phyloP scores from a whole-genome alignment of 208 protist species.

The Balamuthia mandrillaris region DNA sequence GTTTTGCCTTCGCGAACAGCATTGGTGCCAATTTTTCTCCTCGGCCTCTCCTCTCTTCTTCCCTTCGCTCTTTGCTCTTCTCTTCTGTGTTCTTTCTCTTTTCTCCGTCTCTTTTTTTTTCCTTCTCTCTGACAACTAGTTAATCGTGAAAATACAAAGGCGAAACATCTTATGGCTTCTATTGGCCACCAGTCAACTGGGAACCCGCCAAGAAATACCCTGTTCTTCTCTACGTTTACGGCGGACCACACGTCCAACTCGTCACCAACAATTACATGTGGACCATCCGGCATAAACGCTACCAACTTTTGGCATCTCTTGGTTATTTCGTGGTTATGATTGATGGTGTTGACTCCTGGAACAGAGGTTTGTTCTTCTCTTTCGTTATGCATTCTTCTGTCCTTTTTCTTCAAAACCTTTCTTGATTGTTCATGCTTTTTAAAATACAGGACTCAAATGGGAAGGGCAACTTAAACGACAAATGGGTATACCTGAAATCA shows the following conservation, averaged over 20 bases:
- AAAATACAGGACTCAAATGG: conserved; percentile 39
- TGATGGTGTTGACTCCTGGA: conserved; percentile 43
- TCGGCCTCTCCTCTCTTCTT: too few species aligned
- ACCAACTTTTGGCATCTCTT: neutral
- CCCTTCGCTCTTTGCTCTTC: neutral
- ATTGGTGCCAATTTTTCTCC: too few species aligned
- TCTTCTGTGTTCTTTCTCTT: neutral
- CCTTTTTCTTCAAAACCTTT: neutral
- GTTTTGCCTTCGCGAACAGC: neutral
- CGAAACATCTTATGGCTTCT: neutral
- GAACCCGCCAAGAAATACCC: neutral
- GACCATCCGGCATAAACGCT: conserved; percentile 3
- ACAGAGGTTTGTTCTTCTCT: too few species aligned
- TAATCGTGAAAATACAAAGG: neutral
- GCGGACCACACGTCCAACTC: conserved; percentile 54
- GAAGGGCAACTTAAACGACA: conserved; percentile 10
- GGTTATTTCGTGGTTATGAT: conserved; percentile 20
- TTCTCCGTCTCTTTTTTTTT: neutral
- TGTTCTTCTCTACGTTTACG: conserved; percentile 44
- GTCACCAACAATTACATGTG: conserved; percentile 3
- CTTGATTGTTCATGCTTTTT: neutral
- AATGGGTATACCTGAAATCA: conserved; percentile 53
- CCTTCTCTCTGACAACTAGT: neutral
- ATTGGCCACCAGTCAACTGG: neutral
- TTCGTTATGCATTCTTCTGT: too few species aligned